Percentiles rank a stretch among this genome's conserved stretches.
Conservation (phyloP, 306 rosid genomes). For the Trichosanthes cucumerina region DNA sequence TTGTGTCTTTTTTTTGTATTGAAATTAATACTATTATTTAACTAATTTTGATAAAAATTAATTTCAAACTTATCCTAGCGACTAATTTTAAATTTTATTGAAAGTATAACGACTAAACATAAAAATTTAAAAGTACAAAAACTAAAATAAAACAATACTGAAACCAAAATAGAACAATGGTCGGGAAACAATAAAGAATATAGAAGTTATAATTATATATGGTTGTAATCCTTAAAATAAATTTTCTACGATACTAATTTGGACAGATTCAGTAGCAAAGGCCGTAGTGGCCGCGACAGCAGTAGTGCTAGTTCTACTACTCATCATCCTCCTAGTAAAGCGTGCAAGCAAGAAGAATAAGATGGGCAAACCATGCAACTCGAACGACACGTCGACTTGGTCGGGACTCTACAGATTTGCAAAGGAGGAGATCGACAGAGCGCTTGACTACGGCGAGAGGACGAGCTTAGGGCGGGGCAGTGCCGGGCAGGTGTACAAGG, state of each 20-base stretch:
- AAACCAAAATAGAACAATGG: no score
- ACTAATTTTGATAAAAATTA: no score
- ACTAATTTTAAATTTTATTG: no score
- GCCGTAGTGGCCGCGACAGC: slow-evolving; percentile 18
- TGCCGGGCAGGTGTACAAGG: slow-evolving; percentile 71
- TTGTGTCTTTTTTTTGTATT: no score
- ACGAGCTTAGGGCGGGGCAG: slow-evolving; percentile 66
- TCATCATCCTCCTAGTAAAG: slow-evolving; percentile 30
- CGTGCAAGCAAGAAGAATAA: slow-evolving; percentile 37
- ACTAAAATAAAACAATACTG: no score
- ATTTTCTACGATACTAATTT: neutral
- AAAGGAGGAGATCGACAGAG: slow-evolving; percentile 58
- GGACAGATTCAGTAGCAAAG: slow-evolving; percentile 17
- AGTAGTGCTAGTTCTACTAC: slow-evolving; percentile 6
- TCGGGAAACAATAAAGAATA: no score
- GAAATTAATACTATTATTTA: no score
- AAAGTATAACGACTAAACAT: no score
- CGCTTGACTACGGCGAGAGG: slow-evolving; percentile 34
- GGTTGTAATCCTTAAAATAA: neutral
- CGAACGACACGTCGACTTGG: slow-evolving; percentile 30
- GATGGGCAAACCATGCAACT: slow-evolving; percentile 11
- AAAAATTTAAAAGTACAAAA: no score
- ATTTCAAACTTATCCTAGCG: no score
- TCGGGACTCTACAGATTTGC: slow-evolving; percentile 70
- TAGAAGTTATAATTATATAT: no score